Evolutionary conservation across 2,329 filamentous ascomycete genomes (phyloP).

Genomic region (Monosporascus sp.): DNA sequence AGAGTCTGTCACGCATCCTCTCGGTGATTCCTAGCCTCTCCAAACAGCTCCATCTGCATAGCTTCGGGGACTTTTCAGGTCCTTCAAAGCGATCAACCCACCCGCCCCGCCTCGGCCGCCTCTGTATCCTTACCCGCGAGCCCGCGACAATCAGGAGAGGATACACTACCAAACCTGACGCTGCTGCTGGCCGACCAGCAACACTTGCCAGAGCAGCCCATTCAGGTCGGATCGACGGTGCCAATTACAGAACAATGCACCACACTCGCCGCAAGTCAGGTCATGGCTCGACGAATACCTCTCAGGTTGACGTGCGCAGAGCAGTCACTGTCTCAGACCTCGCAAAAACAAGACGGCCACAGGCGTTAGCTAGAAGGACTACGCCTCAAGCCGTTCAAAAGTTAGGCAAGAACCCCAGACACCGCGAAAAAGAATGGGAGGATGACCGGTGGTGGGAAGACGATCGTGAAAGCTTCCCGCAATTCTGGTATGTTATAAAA

Average conservation of each 20-base stretch:
- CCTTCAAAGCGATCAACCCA: not conserved
- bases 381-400: conserved; percentile 37
- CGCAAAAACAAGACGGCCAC: conserved; percentile 42
- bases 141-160: conserved; percentile 1
- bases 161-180: conserved; percentile 7
- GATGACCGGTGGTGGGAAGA: conserved; percentile 47
- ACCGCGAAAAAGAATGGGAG: conserved; percentile 45
- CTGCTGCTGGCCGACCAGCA: conserved; percentile 9
- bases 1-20: too few relatives aligned
- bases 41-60: too few relatives aligned
- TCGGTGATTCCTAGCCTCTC: too few relatives aligned
- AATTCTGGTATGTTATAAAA: conserved; percentile 52
- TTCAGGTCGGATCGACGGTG: conserved; percentile 9
- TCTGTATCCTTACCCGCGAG: not conserved
- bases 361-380: conserved; percentile 37
- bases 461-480: conserved; percentile 58
- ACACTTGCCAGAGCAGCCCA: conserved; percentile 6
- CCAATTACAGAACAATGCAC: conserved; percentile 40
- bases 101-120: not conserved
- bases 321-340: conserved; percentile 40
- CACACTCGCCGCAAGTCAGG: conserved; percentile 53
- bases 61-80: not conserved
- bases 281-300: conserved; percentile 45
- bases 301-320: conserved; percentile 51
- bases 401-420: conserved; percentile 44